A percentile compares a stretch with the other conserved stretches of the same genome.
Conservation (phyloP, 306 rosid species). For the Lagenaria siceraria region DNA sequence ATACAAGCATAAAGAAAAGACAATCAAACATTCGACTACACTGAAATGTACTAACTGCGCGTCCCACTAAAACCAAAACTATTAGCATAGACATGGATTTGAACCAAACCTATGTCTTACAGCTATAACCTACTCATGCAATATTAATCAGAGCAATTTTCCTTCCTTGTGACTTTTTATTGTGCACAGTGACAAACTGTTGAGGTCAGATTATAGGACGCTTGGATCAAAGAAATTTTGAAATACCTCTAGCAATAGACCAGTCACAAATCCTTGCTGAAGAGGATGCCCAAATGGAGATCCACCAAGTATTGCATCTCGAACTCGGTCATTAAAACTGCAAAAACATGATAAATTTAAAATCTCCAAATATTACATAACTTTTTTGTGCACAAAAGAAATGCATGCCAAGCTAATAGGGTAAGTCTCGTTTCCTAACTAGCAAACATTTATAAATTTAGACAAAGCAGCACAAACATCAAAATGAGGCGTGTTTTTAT, state of each 20-base stretch:
- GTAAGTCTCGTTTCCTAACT: not conserved
- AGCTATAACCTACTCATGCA: not conserved
- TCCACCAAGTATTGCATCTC: conserved; percentile 89
- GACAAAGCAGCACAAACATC: not conserved
- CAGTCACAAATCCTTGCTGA: conserved; percentile 94
- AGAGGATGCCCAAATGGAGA: conserved; percentile 96
- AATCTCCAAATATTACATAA: not conserved
- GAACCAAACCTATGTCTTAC: not conserved
- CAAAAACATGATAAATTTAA: conserved; percentile 9
- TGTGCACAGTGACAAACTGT: not conserved
- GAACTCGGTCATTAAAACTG: conserved; percentile 94
- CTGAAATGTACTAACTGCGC: no score
- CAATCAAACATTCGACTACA: no score
- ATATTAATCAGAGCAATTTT: not conserved
- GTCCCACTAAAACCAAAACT: no score
- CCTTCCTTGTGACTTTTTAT: not conserved
- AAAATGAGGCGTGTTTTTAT: not conserved
- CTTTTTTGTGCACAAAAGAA: conserved; percentile 10
- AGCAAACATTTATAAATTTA: not conserved
- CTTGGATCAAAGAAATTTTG: not conserved
- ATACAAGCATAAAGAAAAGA: no score
- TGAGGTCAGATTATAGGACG: not conserved
- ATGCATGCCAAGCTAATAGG: not conserved
- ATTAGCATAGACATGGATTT: not conserved
- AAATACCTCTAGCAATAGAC: conserved; percentile 62